Base-by-base conservation (phyloP, 2,329 filamentous ascomycete species). In the Fusarium penzigii region DNA sequence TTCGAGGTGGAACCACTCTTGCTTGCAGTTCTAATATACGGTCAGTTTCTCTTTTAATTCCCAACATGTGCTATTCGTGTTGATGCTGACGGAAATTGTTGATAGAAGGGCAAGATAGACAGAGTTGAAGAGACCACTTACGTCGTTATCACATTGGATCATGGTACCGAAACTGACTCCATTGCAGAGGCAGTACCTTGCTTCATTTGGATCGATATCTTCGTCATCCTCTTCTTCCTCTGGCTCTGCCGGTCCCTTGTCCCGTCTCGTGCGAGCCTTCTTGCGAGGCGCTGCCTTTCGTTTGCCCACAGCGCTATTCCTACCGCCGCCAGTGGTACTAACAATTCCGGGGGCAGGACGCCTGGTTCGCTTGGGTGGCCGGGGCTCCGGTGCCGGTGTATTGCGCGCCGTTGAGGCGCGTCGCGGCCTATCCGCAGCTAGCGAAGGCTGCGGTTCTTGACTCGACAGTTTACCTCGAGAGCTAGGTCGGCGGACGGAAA, bases 1-100 rank as follows among this genome's bases (percentile, higher is more conserved):
- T 57, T 85, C 84, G 39, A 94, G 78, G 67, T 94, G 90, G 69
- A 93, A 94, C 90, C 90, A 94, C 70, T 93, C 89, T 57, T 85
- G 84, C 62, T 90, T 86, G 73, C 90, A 94, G 72, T 88, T 75
- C 74, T 80, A 64, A 58, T 16, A 38, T n/a, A 29, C 29, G 17
- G 48, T 63, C 57, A 65, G 62, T 52, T 52, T 48, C 25, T 29
- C 52, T 38, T 56, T 41, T 39, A 46, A 44, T 39, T 53, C 44
- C 25, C 54, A 12, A 38, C 39, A 38, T 34, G 32, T n/a, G 47
- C 42, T 42, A 34, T 32, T 55, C 49, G 32, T 14, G 32, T 11
- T 6, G 9, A 14, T 36, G 9, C 32, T 4, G 32, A 14, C 10
- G 10, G 32, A 36, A 48, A 42, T 41, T 48, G 44, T 40, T 53